Evolutionary conservation across 2,329 filamentous ascomycete genomes (phyloP), one percentile per base, ranked within the genome.

Genomic region (Cladosporium sphaerospermum): DNA sequence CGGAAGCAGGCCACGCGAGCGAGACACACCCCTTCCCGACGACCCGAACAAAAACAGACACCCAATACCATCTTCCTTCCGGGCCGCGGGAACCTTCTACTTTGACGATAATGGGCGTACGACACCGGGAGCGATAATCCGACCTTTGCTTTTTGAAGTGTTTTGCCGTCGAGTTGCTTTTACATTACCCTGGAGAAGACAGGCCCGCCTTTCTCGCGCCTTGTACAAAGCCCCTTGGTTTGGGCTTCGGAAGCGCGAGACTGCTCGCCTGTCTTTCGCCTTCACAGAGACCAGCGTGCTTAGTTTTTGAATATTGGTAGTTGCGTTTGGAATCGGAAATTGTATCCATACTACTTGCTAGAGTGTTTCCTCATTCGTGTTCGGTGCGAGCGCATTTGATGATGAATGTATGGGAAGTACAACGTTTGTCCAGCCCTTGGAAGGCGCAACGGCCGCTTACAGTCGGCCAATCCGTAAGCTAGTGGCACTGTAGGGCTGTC

Each of bases 101-200:
- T 51, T 44, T 51, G 47, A 51, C 47, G 47, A 51, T 51, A 51
- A 51, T 19, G 47, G 47, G 47, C 47, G 47, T 43, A 51, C 40
- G 47, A 51, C 28, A 51, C 32, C n/a, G 47, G 45, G 47, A 51
- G 47, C 47, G 47, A 51, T 51, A 51, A 51, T 51, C 43, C 41
- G 47, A 51, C 34, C 36, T 28, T 48, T 48, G 34, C 36, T 48
- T 37, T 37, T 11, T 37, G 1, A 18, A 42, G 16, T 16, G 18
- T 42, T 43, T 44, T 19, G 19, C 32, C 9, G 9, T 9, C 9
- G 33, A 36, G 19, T 34, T 50, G 47, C 10, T 43, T 36, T 51
- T 39, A n/a, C 10, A 39, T 39, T 39, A 39, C 16, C 36, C 14
- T 9, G n/a, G 36, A 14, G 36, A 14, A 39, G 11, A 39, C 36